Conservation (phyloP, 306 rosid species). For the Carpinus fangiana region DNA sequence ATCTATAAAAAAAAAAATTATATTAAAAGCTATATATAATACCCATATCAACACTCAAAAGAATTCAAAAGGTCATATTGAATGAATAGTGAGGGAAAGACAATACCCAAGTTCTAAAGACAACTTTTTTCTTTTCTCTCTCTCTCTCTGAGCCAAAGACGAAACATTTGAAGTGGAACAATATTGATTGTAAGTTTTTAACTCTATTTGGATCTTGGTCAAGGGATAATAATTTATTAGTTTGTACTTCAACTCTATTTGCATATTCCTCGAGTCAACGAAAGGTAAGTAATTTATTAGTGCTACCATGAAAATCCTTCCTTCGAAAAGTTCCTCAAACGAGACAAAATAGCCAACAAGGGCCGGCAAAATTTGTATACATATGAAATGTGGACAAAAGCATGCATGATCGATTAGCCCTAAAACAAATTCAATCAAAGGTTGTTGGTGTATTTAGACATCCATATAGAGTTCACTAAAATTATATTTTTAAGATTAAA, state of each 20-base stretch:
- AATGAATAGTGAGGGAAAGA: neutral
- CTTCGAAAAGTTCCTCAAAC: neutral
- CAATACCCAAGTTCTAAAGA: neutral
- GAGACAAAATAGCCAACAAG: neutral
- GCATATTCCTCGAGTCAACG: neutral
- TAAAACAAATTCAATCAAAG: neutral
- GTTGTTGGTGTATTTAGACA: too few species aligned
- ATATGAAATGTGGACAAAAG: neutral
- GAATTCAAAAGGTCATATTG: neutral
- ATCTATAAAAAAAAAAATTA: too few species aligned
- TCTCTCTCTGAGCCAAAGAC: too few species aligned
- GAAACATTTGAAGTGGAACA: neutral
- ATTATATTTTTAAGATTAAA: too few species aligned
- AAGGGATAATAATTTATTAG: neutral
- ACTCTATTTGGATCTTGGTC: neutral
- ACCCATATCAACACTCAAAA: neutral
- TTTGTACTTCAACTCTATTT: neutral
- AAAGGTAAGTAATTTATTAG: neutral
- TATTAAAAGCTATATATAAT: too few species aligned
- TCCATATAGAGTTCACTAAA: too few species aligned
- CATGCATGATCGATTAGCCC: neutral
- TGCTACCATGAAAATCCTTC: neutral
- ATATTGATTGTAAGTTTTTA: neutral
- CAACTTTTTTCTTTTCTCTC: too few species aligned
- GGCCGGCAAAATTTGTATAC: neutral